Percentiles rank a stretch among this genome's conserved stretches.
phyloP scores from a whole-genome alignment of 225 moss, liverwort and hornwort genomes.

The Marchantia polymorpha region DNA sequence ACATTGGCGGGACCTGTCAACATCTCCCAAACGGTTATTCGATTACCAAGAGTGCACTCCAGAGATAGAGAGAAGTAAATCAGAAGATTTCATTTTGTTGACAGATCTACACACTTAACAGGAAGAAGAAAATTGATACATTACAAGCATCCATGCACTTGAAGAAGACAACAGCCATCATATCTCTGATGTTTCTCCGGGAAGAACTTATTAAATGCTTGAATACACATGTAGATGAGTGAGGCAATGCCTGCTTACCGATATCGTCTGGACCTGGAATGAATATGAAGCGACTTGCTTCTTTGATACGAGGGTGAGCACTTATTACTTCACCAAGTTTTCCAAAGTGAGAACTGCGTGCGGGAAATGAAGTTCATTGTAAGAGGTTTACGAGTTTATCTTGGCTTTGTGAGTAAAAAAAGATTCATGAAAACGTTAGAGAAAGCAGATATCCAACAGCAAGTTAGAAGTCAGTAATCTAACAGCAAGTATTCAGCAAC shows the following conservation, averaged over 20 bases:
- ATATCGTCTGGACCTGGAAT: constrained; percentile 90
- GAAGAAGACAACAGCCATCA: not conserved
- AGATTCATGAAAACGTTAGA: no score
- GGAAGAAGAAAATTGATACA: not conserved
- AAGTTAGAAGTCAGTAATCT: no score
- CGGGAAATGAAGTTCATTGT: not conserved
- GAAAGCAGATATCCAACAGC: no score
- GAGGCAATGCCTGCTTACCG: constrained; percentile 28
- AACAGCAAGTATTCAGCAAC: no score
- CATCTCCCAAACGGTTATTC: not conserved
- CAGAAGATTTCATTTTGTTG: no score
- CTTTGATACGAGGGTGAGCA: constrained; percentile 74
- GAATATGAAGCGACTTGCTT: constrained; percentile 67
- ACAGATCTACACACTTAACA: not conserved
- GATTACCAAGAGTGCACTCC: not conserved
- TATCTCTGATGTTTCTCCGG: not conserved
- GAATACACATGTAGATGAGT: not conserved
- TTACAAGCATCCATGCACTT: not conserved
- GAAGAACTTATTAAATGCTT: not conserved
- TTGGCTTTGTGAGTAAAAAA: no score
- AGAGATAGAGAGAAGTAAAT: no score
- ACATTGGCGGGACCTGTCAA: constrained; percentile 63
- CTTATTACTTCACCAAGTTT: constrained; percentile 67
- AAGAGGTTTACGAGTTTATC: no score
- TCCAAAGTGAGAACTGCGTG: constrained; percentile 58